These are phyloP conservation scores for Jatropha curcas DNA, from an alignment of 345 rosid genomes.

Conservation along the genomic window DNA sequence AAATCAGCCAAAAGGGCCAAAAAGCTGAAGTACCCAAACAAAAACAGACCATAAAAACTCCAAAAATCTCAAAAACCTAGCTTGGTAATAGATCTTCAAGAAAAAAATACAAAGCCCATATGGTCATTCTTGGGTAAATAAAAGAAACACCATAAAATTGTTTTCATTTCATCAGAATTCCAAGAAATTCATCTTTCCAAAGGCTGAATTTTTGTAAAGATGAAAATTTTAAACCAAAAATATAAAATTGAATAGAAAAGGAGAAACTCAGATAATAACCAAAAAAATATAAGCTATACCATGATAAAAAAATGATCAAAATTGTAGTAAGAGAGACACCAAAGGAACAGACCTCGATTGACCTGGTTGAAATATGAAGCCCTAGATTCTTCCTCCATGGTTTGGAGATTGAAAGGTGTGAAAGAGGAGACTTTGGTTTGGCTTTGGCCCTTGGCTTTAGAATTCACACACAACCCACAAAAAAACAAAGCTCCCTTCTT, in stretches of 20 bases:
- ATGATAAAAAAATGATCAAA: conserved; percentile 18
- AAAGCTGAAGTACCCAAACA: conserved; percentile 20
- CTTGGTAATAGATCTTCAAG: conserved; percentile 15
- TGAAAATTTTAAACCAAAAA: conserved; percentile 4
- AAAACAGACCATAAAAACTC: conserved; percentile 25
- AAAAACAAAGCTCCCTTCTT: conserved; percentile 43
- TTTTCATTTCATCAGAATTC: conserved; percentile 16
- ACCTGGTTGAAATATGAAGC: conserved; percentile 45
- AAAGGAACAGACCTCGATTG: conserved; percentile 46
- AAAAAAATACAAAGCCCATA: conserved; percentile 26
- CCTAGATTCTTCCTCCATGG: conserved; percentile 57
- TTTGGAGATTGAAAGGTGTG: conserved; percentile 65
- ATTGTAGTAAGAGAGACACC: conserved; percentile 6
- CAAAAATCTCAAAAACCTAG: conserved; percentile 8
- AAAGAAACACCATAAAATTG: conserved; percentile 6
- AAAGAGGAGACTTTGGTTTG: conserved; percentile 65
- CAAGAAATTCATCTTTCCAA: conserved; percentile 12
- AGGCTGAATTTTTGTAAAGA: neutral
- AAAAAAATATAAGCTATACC: conserved; percentile 12
- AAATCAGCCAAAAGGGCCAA: conserved; percentile 29
- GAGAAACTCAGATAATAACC: conserved; percentile 13
- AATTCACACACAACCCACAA: conserved; percentile 51
- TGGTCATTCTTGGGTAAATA: conserved; percentile 29
- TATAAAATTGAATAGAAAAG: neutral
- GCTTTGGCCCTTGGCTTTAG: conserved; percentile 32